Conservation (phyloP, 208 protist species). For the Trypanosoma congolense region DNA sequence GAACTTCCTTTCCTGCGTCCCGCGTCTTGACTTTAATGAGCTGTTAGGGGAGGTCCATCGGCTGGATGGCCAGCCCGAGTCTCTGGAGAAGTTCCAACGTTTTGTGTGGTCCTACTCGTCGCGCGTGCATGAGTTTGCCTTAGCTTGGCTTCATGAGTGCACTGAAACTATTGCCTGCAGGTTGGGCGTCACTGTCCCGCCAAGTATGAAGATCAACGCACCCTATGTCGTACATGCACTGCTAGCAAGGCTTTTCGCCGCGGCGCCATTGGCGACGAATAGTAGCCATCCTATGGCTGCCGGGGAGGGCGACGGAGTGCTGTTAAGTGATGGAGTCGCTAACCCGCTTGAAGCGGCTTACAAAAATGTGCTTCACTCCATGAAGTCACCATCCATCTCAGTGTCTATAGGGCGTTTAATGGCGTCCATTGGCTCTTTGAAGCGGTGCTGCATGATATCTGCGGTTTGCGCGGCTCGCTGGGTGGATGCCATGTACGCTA, state of each 20-base stretch:
- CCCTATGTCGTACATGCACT: constrained; percentile 9
- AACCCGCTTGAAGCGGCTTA: too few species aligned
- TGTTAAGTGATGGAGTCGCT: too few species aligned
- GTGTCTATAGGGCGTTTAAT: constrained; percentile 15
- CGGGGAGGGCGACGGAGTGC: not conserved
- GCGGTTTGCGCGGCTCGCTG: constrained; percentile 21
- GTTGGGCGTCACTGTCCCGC: not conserved
- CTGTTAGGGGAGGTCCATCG: constrained; percentile 9
- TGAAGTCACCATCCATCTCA: constrained; percentile 3
- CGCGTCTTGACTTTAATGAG: constrained; percentile 21
- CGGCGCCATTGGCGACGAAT: constrained; percentile 5
- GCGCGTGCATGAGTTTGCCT: constrained; percentile 5
- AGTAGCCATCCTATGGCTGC: not conserved
- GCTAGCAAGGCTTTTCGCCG: constrained; percentile 13
- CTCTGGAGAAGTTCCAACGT: constrained; percentile 16
- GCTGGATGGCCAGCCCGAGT: constrained; percentile 12
- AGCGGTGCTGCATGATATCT: constrained; percentile 14
- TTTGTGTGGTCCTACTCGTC: constrained; percentile 19
- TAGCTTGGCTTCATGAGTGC: constrained; percentile 10
- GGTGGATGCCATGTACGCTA: constrained; percentile 44
- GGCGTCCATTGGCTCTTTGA: constrained; percentile 13
- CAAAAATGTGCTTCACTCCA: not conserved
- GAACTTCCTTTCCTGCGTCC: constrained; percentile 11
- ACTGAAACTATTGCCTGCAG: not conserved
- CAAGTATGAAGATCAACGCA: constrained; percentile 6